phyloP scores from a whole-genome alignment of 768 basidiomycete genomes.

The Sarcodon sp. region DNA sequence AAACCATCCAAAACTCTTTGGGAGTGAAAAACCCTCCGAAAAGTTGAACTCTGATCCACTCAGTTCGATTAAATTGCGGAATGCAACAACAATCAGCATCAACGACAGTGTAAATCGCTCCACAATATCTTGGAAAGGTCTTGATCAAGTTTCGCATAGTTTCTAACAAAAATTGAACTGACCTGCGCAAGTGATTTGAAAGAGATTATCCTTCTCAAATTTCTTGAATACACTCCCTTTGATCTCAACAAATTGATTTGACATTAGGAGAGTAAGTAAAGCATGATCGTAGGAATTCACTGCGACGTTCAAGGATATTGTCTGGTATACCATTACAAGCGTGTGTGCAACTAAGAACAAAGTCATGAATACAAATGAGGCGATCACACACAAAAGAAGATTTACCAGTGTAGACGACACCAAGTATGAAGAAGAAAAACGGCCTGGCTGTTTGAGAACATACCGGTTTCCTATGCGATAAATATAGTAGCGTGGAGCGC shows the following conservation, averaged over 20 bases:
- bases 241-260: slow-evolving; percentile 98
- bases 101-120: slow-evolving; percentile 88
- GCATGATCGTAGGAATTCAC: slow-evolving; percentile 98
- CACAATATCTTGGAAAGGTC: slow-evolving; percentile 63
- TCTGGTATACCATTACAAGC: slow-evolving; percentile 92
- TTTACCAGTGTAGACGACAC: slow-evolving; percentile 73
- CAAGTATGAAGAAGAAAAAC: slow-evolving; percentile 72
- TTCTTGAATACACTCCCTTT: slow-evolving; percentile 99
- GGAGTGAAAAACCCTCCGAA: slow-evolving; percentile 54
- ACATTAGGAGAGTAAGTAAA: slow-evolving; percentile 84
- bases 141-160: background rate
- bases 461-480: slow-evolving; percentile 50
- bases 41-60: slow-evolving; percentile 83
- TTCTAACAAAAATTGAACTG: background rate
- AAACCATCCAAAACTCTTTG: slow-evolving; percentile 79
- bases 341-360: slow-evolving; percentile 63
- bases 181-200: slow-evolving; percentile 98
- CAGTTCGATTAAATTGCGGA: slow-evolving; percentile 91
- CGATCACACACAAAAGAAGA: background rate
- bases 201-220: slow-evolving; percentile 97
- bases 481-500: slow-evolving; percentile 69
- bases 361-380: background rate
- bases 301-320: slow-evolving; percentile 91
- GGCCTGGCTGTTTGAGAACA: slow-evolving; percentile 64
- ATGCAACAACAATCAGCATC: slow-evolving; percentile 85